These are phyloP conservation scores for Prunus persica DNA, from an alignment of 306 rosid species.

Conservation along the genomic window Prunus_persica_NCBIv2 NC_034012.1:3277501-3278000, in stretches of 20 bases:
- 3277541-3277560: conserved; percentile 89
- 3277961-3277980: conserved; percentile 56
- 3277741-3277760: too few relatives aligned
- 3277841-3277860: neutral
- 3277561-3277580: conserved; percentile 79
- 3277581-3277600: neutral
- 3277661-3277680: neutral
- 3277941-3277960: neutral
- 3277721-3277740: neutral
- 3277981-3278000: conserved; percentile 94
- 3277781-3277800: too few relatives aligned
- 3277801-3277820: neutral
- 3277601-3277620: neutral
- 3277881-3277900: neutral
- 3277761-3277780: too few relatives aligned
- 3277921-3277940: neutral
- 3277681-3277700: neutral
- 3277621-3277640: neutral
- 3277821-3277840: neutral
- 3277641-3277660: neutral
- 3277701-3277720: neutral
- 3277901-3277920: neutral
- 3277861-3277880: neutral
- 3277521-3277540: conserved; percentile 78
- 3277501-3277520: conserved; percentile 84